Percentiles rank a stretch among this genome's conserved stretches.
These are phyloP conservation scores for Penicillium robsamsonii DNA, from an alignment of 495 filamentous ascomycete genomes.

Conservation along the genomic window DNA sequence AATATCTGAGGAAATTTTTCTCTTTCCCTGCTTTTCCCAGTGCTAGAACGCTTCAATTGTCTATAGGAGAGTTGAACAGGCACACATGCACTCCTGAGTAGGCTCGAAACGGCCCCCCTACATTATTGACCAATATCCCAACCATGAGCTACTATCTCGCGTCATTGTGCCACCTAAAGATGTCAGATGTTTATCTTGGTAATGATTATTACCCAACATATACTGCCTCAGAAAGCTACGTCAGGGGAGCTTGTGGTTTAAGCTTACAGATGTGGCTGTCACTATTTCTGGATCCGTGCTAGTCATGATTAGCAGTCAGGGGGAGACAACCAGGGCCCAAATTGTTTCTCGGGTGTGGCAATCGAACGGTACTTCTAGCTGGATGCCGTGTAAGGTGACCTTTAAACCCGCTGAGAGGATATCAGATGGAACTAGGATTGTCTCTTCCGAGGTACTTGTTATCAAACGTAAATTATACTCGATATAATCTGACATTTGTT, in stretches of 20 bases:
- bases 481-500: neutral
- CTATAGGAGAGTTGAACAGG: neutral
- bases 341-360: neutral
- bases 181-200: neutral
- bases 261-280: constrained; percentile 8
- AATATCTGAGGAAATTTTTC: constrained; percentile 1
- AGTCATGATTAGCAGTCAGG: neutral
- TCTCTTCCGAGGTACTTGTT: neutral
- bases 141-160: constrained; percentile 14
- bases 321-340: neutral
- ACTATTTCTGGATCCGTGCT: neutral
- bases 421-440: neutral
- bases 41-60: neutral
- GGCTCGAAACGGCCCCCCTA: constrained; percentile 2
- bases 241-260: neutral
- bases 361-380: neutral
- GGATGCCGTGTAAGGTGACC: neutral
- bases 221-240: neutral
- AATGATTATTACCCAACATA: constrained; percentile 2
- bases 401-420: neutral
- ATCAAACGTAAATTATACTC: neutral
- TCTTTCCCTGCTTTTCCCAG: neutral
- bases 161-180: constrained; percentile 26
- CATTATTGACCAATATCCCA: constrained; percentile 21
- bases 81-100: constrained; percentile 2